phyloP scores from a whole-genome alignment of 192 early-diverging fungal species.

The Backusella tarrabulga region DNA sequence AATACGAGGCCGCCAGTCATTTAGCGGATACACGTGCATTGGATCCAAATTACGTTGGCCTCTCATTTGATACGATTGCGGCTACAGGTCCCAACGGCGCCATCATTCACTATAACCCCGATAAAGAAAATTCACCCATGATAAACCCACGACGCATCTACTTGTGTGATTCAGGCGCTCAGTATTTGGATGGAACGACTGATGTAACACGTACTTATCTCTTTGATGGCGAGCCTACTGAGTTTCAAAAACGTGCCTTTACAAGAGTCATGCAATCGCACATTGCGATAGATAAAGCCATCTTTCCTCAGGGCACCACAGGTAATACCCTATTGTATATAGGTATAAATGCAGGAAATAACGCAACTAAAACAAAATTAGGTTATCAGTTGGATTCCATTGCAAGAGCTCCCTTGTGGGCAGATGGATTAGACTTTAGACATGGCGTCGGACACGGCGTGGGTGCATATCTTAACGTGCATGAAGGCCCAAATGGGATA shows the following conservation, averaged over 20 bases:
- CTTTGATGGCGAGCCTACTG: conserved; percentile 73
- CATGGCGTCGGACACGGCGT: conserved; percentile 98
- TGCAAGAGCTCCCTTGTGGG: conserved; percentile 83
- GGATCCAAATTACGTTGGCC: conserved; percentile 79
- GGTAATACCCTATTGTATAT: conserved; percentile 9
- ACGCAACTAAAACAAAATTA: not conserved
- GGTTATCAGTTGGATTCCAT: conserved; percentile 87
- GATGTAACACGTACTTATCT: conserved; percentile 91
- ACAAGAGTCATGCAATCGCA: conserved; percentile 96
- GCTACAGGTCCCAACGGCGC: conserved; percentile 90
- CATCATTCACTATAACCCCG: conserved; percentile 95
- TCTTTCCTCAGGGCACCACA: conserved; percentile 83
- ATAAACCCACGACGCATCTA: conserved; percentile 77
- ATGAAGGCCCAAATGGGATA: conserved; percentile 93
- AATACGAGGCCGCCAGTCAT: conserved; percentile 81
- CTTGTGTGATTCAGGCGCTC: conserved; percentile 93
- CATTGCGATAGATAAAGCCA: conserved; percentile 81
- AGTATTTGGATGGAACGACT: conserved; percentile 93
- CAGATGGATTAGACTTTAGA: conserved; percentile 89
- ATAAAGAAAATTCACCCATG: conserved; percentile 64
- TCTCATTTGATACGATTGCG: conserved; percentile 96
- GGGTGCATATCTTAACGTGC: conserved; percentile 90
- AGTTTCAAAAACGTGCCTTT: conserved; percentile 81
- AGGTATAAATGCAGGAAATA: too few relatives aligned
- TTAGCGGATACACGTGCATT: conserved; percentile 73